A percentile compares a stretch with the other conserved stretches of the same genome.
Conservation (phyloP, 1,284 basidiomycete genomes). For the Volvariella volvacea region DNA sequence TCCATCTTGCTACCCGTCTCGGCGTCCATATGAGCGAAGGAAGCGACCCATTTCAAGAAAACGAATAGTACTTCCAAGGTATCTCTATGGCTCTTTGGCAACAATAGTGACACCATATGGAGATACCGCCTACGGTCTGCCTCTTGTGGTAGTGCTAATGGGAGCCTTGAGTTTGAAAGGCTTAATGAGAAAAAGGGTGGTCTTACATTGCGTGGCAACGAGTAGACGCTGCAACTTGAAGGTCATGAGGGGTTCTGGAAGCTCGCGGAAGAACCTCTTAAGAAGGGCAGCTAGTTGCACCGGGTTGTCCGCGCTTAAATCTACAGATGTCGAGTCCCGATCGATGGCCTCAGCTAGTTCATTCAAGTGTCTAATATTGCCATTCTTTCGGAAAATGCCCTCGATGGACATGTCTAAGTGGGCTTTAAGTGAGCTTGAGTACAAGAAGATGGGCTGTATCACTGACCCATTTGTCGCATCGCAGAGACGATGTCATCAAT, state of each 20-base stretch:
- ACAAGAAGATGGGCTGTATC: constrained; percentile 1
- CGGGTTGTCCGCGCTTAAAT: constrained; percentile 91
- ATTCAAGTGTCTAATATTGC: constrained; percentile 91
- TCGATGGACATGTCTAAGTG: constrained; percentile 92
- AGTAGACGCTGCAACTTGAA: constrained; percentile 90
- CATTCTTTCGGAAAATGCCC: constrained; percentile 98
- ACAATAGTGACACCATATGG: constrained; percentile 81
- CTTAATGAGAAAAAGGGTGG: constrained; percentile 13
- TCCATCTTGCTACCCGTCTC: constrained; percentile 99
- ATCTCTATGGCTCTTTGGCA: constrained; percentile 93
- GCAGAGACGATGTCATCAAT: constrained; percentile 97
- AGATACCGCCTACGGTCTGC: constrained; percentile 79
- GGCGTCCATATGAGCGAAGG: constrained; percentile 97
- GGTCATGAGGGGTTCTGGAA: constrained; percentile 95
- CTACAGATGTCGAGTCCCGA: constrained; percentile 85
- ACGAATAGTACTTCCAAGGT: constrained; percentile 98
- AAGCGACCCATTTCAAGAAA: constrained; percentile 99
- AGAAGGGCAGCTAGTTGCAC: constrained; percentile 95
- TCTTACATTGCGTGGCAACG: constrained; percentile 81
- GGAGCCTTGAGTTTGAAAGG: constrained; percentile 6
- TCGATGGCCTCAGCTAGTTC: constrained; percentile 91
- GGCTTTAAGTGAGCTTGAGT: constrained; percentile 6
- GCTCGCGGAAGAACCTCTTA: constrained; percentile 94
- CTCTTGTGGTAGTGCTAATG: constrained; percentile 65
- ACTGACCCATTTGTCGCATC: constrained; percentile 97